phyloP scores from a whole-genome alignment of 371 early-diverging fungal genomes.

The Dinochytrium kinnereticum region DNA sequence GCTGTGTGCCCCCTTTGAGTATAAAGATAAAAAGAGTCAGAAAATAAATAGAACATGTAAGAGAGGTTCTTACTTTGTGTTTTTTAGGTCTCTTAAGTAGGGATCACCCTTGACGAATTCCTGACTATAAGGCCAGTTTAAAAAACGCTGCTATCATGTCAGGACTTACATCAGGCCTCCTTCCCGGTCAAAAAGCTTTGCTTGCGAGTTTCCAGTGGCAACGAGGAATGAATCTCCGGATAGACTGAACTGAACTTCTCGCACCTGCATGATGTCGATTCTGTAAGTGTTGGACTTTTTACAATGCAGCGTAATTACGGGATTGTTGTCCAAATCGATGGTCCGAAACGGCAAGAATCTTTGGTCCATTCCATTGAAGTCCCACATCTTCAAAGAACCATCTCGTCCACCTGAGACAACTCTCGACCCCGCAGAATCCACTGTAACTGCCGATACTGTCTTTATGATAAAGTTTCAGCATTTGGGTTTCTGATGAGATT shows the following conservation, averaged over 20 bases:
- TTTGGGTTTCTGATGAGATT: neutral
- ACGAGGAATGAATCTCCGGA: slow-evolving; percentile 81
- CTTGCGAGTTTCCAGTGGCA: slow-evolving; percentile 74
- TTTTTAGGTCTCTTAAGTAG: slow-evolving; percentile 85
- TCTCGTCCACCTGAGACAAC: slow-evolving; percentile 84
- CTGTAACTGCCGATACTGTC: slow-evolving; percentile 77
- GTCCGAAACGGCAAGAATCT: slow-evolving; percentile 77
- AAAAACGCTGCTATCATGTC: slow-evolving; percentile 7
- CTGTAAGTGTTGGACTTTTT: neutral
- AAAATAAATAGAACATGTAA: neutral
- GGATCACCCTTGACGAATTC: slow-evolving; percentile 92
- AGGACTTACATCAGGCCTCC: slow-evolving; percentile 63
- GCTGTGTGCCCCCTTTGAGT: slow-evolving; percentile 88
- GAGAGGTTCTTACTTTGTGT: slow-evolving; percentile 63
- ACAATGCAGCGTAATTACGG: slow-evolving; percentile 38
- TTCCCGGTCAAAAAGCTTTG: slow-evolving; percentile 81
- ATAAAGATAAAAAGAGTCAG: slow-evolving; percentile 7
- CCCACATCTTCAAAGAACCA: slow-evolving; percentile 85
- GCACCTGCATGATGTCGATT: slow-evolving; percentile 54
- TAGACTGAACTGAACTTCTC: slow-evolving; percentile 78
- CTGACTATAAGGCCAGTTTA: slow-evolving; percentile 31
- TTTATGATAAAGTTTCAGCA: slow-evolving; percentile 26
- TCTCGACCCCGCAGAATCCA: slow-evolving; percentile 85
- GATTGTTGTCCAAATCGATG: slow-evolving; percentile 77
- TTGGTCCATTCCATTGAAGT: slow-evolving; percentile 88